These are phyloP conservation scores for Stygiomarasmius scandens DNA, from an alignment of 1,284 basidiomycete genomes.

Conservation along the genomic window DNA sequence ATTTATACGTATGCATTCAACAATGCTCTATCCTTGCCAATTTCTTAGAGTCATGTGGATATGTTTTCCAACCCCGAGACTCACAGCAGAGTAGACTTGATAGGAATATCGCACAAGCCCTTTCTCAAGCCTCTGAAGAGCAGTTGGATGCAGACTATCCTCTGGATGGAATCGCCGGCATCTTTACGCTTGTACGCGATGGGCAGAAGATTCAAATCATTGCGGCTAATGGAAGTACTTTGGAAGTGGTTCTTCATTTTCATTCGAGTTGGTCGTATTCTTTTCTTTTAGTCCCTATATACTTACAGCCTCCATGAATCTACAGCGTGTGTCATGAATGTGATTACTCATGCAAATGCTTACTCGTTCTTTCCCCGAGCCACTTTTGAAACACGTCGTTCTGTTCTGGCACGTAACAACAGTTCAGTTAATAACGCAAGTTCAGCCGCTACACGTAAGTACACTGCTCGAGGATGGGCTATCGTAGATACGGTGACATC, in stretches of 20 bases:
- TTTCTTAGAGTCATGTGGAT: neutral
- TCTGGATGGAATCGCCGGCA: neutral
- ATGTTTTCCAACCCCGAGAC: neutral
- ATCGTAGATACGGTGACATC: neutral
- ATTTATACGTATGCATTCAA: conserved; percentile 5
- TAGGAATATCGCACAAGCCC: neutral
- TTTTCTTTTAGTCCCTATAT: neutral
- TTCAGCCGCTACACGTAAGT: conserved; percentile 14
- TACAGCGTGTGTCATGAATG: conserved; percentile 27
- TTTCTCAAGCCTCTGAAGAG: too few relatives aligned
- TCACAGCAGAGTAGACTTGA: neutral
- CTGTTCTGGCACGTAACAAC: conserved; percentile 12
- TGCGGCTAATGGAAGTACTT: neutral
- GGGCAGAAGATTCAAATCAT: conserved; percentile 1
- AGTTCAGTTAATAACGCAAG: neutral
- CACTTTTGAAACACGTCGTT: conserved; percentile 27
- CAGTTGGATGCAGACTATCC: neutral
- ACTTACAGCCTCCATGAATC: neutral
- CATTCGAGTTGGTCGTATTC: neutral
- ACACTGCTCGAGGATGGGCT: conserved; percentile 18
- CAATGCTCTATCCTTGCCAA: neutral
- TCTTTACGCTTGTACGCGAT: neutral
- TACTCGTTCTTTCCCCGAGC: conserved; percentile 31
- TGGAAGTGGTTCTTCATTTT: neutral
- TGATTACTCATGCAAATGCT: conserved; percentile 27